Evolutionary conservation across 805 yeast species (phyloP).

Genomic region (Lachancea waltii): DNA sequence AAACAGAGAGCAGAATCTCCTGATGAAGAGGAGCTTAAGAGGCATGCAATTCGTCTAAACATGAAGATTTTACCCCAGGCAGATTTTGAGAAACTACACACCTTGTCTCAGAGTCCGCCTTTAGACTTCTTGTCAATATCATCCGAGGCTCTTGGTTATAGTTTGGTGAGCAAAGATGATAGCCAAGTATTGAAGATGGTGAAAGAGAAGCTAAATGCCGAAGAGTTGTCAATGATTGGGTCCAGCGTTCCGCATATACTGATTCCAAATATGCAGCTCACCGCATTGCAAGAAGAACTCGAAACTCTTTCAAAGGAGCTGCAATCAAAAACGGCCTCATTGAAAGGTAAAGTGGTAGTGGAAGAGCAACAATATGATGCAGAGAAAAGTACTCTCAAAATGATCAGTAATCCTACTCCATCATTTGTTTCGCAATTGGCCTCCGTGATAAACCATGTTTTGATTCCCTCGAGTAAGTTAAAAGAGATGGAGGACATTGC

Average conservation of each 20-base stretch:
- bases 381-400: neutral
- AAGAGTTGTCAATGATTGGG: neutral
- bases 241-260: neutral
- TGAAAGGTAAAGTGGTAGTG: conserved; percentile 13
- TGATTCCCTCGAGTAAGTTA: conserved; percentile 1
- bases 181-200: neutral
- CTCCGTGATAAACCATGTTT: neutral
- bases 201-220: neutral
- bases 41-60: conserved; percentile 24
- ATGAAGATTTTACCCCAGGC: neutral
- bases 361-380: conserved; percentile 9
- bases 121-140: neutral
- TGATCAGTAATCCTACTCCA: conserved; percentile 8
- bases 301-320: conserved; percentile 13
- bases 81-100: neutral
- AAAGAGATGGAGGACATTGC: conserved; percentile 1
- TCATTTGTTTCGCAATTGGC: conserved; percentile 13
- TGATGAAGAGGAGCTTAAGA: conserved; percentile 29
- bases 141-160: neutral
- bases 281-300: conserved; percentile 4
- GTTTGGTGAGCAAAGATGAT: conserved; percentile 2
- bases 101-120: neutral
- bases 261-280: conserved; percentile 1
- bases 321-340: conserved; percentile 12
- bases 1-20: conserved; percentile 27